Evolutionary conservation across 257 asterid species (phyloP).

Genomic region (Fraxinus anomala): DNA sequence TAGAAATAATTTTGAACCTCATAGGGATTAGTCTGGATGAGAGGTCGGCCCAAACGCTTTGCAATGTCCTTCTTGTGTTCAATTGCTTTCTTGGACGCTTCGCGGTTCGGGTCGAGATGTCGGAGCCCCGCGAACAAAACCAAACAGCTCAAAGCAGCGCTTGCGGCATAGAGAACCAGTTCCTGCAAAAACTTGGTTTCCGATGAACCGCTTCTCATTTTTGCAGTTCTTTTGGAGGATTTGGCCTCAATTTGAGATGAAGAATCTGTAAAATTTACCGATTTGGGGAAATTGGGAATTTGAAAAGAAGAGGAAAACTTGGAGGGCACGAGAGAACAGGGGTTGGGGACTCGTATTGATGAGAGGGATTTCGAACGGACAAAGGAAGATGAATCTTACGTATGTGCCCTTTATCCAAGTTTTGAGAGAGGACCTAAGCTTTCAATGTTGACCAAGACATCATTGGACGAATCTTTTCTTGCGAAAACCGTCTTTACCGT

Average conservation of each 20-base stretch:
- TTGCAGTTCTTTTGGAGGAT: background rate
- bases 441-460: too few relatives aligned
- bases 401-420: too few relatives aligned
- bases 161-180: slow-evolving; percentile 72
- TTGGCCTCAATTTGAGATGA: background rate
- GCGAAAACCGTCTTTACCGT: too few relatives aligned
- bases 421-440: too few relatives aligned
- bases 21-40: slow-evolving; percentile 23
- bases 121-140: slow-evolving; percentile 73
- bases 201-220: slow-evolving; percentile 50
- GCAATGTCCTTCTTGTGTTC: slow-evolving; percentile 43
- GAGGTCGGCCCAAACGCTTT: background rate
- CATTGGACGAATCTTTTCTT: too few relatives aligned
- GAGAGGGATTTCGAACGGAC: background rate
- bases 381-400: background rate
- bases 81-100: slow-evolving; percentile 62
- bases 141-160: slow-evolving; percentile 83
- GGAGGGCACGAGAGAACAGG: background rate
- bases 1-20: background rate
- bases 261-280: background rate
- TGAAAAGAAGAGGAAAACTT: background rate
- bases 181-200: slow-evolving; percentile 66
- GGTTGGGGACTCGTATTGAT: background rate
- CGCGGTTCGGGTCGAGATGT: slow-evolving; percentile 81
- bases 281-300: background rate